Evolutionary conservation across 1,284 basidiomycete genomes (phyloP).

Genomic region (Ustilago xerochloae): DNA sequence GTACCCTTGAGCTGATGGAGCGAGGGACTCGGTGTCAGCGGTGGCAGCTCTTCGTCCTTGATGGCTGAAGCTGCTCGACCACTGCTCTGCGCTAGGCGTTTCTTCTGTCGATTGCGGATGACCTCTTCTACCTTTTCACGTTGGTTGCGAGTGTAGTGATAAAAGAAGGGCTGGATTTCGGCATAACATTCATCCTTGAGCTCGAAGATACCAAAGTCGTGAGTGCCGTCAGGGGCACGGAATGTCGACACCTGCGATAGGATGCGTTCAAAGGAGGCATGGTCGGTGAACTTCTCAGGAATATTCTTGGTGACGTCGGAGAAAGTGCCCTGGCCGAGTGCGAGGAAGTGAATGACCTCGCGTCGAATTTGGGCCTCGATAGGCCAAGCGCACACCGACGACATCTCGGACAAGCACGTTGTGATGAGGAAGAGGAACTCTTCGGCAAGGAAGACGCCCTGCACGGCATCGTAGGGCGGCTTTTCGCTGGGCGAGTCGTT

Average conservation of each 20-base stretch:
- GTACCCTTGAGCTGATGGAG: conserved; percentile 45
- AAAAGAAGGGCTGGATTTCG: conserved; percentile 95
- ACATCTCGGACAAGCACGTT: conserved; percentile 85
- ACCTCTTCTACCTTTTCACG: conserved; percentile 91
- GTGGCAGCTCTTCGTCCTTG: conserved; percentile 45
- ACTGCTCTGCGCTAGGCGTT: conserved; percentile 26
- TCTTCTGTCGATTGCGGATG: conserved; percentile 69
- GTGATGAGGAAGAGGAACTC: conserved; percentile 90
- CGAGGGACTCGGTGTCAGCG: conserved; percentile 15
- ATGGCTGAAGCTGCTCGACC: conserved; percentile 22
- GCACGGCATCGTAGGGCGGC: conserved; percentile 75
- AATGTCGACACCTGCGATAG: conserved; percentile 84
- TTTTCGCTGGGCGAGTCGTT: conserved; percentile 67
- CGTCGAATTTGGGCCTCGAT: conserved; percentile 78
- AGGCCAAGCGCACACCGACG: conserved; percentile 78
- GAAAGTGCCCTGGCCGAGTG: conserved; percentile 86
- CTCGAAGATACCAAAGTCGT: conserved; percentile 87
- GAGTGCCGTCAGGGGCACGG: conserved; percentile 79
- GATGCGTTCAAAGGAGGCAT: conserved; percentile 83
- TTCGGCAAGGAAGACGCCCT: conserved; percentile 86
- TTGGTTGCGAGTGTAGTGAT: conserved; percentile 93
- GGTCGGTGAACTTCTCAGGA: conserved; percentile 88
- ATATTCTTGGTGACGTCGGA: conserved; percentile 92
- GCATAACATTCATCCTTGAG: conserved; percentile 84
- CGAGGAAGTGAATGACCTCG: conserved; percentile 90